Percentiles rank a stretch among this genome's conserved stretches.
These are phyloP conservation scores for Artomyces pyxidatus DNA, from an alignment of 768 basidiomycete genomes.

Conservation along the genomic window DNA sequence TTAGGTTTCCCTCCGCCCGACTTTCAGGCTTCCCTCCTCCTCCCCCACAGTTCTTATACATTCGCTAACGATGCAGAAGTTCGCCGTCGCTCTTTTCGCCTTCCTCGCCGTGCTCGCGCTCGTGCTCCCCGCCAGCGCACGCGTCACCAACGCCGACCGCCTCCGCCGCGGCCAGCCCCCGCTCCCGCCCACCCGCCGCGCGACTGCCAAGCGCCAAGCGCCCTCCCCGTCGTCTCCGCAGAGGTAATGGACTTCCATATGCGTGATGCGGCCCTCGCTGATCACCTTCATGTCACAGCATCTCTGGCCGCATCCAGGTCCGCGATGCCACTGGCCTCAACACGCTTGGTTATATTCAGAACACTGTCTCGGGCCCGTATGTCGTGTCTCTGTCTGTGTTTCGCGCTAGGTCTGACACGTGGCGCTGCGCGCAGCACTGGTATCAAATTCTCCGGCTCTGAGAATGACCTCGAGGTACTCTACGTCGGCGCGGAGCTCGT, in stretches of 20 bases:
- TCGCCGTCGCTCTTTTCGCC: not conserved
- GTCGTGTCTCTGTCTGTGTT: not conserved
- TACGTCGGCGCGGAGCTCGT: not conserved
- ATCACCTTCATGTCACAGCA: not conserved
- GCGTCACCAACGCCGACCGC: constrained; percentile 3
- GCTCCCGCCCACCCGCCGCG: not conserved
- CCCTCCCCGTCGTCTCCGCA: not conserved
- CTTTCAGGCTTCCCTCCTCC: not conserved
- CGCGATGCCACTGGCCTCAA: not conserved
- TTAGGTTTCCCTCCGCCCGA: not conserved
- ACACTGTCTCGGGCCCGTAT: not conserved
- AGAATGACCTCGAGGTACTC: not conserved
- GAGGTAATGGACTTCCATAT: not conserved
- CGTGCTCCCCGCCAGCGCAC: not conserved
- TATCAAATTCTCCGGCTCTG: not conserved
- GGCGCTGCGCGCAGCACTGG: no score
- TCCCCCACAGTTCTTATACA: not conserved
- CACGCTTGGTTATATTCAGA: not conserved
- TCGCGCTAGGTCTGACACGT: no score
- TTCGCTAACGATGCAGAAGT: not conserved
- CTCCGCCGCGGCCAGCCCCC: not conserved
- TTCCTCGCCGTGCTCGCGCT: not conserved
- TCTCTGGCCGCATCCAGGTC: not conserved
- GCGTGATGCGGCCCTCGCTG: not conserved
- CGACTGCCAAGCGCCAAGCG: not conserved